Percentiles rank a stretch among this genome's conserved stretches.
phyloP scores from a whole-genome alignment of 2,329 filamentous ascomycete genomes.

The Exophiala sp. region DNA sequence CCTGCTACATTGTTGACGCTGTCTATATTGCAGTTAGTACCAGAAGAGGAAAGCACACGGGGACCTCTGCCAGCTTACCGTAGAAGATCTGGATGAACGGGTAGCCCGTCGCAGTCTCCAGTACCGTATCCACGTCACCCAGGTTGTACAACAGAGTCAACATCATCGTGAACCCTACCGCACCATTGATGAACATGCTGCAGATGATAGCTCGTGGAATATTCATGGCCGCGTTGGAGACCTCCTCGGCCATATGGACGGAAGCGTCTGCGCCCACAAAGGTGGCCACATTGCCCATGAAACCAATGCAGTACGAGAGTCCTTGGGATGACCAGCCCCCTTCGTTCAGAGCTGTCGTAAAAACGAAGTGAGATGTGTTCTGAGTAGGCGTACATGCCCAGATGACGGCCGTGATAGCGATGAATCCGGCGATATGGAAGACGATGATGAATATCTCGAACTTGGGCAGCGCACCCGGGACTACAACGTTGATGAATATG shows the following conservation, averaged over 20 bases:
- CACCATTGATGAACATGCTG: conserved; percentile 32
- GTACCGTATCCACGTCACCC: conserved; percentile 32
- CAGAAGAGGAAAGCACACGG: neutral
- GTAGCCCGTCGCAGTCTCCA: conserved; percentile 32
- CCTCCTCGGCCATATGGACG: conserved; percentile 31
- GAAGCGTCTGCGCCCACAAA: conserved; percentile 33
- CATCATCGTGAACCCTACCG: conserved; percentile 38
- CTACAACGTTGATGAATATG: conserved; percentile 42
- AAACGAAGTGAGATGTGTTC: conserved; percentile 33
- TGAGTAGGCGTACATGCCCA: conserved; percentile 31
- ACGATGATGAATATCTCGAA: conserved; percentile 43
- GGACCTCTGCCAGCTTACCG: conserved; percentile 9
- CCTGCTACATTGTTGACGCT: conserved; percentile 26
- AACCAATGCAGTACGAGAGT: conserved; percentile 35
- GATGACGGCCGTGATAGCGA: conserved; percentile 40
- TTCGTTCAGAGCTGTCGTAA: conserved; percentile 33
- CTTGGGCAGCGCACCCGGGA: conserved; percentile 41
- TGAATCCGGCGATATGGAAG: conserved; percentile 46
- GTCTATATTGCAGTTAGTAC: conserved; percentile 9
- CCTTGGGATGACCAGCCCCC: conserved; percentile 35
- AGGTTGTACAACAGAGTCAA: conserved; percentile 35
- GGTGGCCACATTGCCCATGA: conserved; percentile 36
- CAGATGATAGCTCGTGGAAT: conserved; percentile 31
- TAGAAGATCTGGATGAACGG: conserved; percentile 35
- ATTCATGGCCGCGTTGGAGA: conserved; percentile 28